Evolutionary conservation across 768 basidiomycete species (phyloP), one percentile per base, ranked within the genome.

Genomic region (Lepiota brunneoincarnata): DNA sequence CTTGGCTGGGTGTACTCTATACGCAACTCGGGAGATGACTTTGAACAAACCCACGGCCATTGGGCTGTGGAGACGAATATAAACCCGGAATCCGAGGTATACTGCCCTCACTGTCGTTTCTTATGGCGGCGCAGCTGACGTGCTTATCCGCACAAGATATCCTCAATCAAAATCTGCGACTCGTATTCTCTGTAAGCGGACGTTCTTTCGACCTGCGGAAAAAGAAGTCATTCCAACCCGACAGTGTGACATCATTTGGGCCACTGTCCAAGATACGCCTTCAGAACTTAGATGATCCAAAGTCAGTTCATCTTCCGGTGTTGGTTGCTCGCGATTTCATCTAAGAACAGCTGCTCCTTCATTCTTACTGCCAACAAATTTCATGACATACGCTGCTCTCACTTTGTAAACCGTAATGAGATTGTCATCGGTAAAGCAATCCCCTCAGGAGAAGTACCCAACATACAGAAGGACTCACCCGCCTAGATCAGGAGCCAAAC

Each of bases 401-500:
- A 54, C 26, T n/a, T 47, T 12, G 1, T n/a, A 2, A 24, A 48
- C n/a, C 28, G 38, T 4, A 35, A 41, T 34, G 38, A 54, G 17
- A 35, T 48, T 12, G 15, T 48, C 44, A 17, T 48, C 18, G 53
- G 53, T 54, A 34, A 37, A 31, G 17, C 31, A 9, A 12, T 1
- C 5, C 52, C 15, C 15, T 2, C 36, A 28, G 7, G 37, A 15
- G 5, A 10, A 6, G 31, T 34, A 18, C 5, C 26, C 34, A 9
- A 10, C 10, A 61, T 28, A 60, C 7, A 31, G 7, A 55, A 38
- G 37, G 50, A 20, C 41, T 57, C 6, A 34, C 18, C 10, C 10
- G 28, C 12, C 35, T 24, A 50, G 43, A 40, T 6, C 5, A 88
- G 87, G 86, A 34, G 78, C 79, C 9, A 75, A 74, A 58, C 70